Evolutionary conservation across 1,284 basidiomycete genomes (phyloP).

Genomic region (Ganoderma resinaceum): DNA sequence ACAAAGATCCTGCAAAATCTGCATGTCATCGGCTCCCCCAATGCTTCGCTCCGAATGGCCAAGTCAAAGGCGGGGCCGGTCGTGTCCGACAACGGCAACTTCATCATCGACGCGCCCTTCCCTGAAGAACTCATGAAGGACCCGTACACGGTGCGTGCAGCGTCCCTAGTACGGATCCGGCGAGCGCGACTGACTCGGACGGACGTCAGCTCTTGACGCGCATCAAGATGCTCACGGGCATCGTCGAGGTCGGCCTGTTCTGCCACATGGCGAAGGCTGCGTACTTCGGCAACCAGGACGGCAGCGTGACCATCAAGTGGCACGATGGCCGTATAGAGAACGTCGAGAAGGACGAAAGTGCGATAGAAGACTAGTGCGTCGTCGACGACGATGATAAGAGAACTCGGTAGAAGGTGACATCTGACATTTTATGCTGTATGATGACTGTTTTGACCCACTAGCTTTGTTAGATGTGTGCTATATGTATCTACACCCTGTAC

Average conservation of each 20-base stretch:
- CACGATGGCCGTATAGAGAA: constrained; percentile 54
- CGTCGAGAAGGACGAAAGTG: constrained; percentile 17
- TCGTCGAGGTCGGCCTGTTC: constrained; percentile 97
- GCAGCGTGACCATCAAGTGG: constrained; percentile 60
- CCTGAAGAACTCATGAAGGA: constrained; percentile 71
- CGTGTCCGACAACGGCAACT: constrained; percentile 96
- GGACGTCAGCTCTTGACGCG: constrained; percentile 63
- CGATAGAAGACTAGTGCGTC: not conserved
- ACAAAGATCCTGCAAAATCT: constrained; percentile 83
- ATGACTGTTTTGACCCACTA: not conserved
- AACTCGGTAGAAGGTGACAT: not conserved
- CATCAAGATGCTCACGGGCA: constrained; percentile 93
- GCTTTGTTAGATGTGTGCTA: not conserved
- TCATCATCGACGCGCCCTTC: constrained; percentile 94
- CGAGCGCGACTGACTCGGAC: not conserved
- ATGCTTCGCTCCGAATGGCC: constrained; percentile 83
- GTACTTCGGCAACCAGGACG: constrained; percentile 93
- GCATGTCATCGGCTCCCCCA: constrained; percentile 68
- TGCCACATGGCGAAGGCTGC: constrained; percentile 93
- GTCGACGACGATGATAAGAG: not conserved
- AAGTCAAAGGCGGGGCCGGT: constrained; percentile 90
- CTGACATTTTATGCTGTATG: not conserved
- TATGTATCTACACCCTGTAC: not conserved
- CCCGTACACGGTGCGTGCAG: constrained; percentile 67
- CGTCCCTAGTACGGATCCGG: not conserved